Evolutionary conservation across 2,329 filamentous ascomycete species (phyloP), one percentile per base, ranked within the genome.

Genomic region (Leptographium galeiforme): DNA sequence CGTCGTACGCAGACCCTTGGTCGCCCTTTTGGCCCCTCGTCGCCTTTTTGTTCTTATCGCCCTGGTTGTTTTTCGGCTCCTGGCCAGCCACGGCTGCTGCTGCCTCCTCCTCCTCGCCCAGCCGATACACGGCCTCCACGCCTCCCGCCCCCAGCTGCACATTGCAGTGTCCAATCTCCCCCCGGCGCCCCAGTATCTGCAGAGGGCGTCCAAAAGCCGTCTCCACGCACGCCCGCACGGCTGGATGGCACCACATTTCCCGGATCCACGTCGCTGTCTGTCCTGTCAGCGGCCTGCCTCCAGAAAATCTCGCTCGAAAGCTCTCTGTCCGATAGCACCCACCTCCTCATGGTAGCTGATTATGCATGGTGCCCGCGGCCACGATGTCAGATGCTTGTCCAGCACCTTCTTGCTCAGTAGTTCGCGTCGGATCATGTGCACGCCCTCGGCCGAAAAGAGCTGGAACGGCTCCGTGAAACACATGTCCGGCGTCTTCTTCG

Each of bases 151-250:
- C 48, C 38, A 50, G 48, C 48, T 50, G 48, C 39, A 50, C 48
- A 14, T 50, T 50, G 48, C 48, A 50, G 12, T 50, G 48, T 14
- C 48, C 48, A 43, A 50, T 50, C 48, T 50, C 48, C 2, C 48
- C 48, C 8, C 48, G 48, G 1, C 48, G 48, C 10, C 48, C 48
- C 38, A 50, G n/a, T 4, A 50, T 50, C 25, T 32, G 13, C 16
- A 50, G 30, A 38, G 38, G 48, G 8, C n/a, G 48, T 6, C 48
- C 48, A 43, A 50, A 43, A 16, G 48, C 48, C 16, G 48, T 19
- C 38, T 50, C 48, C 14, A 50, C n/a, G 16, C 48, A 43, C 39
- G 16, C 39, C 13, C 48, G 48, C 25, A 50, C 48, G 19, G 48
- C 38, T 6, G 48, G 38, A 25, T 50, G 48, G 30, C 48, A 50